Conservation (phyloP, 768 basidiomycete species). For the Trametes cinnabarina region DNA sequence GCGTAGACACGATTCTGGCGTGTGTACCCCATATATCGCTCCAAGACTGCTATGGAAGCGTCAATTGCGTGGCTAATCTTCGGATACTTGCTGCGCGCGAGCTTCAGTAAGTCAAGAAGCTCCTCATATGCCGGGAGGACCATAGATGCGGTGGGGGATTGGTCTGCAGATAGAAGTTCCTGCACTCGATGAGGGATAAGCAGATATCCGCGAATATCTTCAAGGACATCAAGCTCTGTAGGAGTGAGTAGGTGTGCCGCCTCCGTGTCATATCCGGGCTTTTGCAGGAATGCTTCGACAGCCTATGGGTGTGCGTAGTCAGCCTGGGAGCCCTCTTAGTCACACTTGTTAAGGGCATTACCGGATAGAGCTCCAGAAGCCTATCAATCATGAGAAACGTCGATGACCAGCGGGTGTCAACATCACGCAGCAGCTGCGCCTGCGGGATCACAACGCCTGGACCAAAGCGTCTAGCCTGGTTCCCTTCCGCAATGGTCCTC, state of each 20-base stretch:
- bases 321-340: neutral
- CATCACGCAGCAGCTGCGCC: slow-evolving; percentile 32
- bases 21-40: neutral
- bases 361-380: slow-evolving; percentile 33
- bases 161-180: slow-evolving; percentile 34
- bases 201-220: slow-evolving; percentile 32
- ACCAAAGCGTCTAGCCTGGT: slow-evolving; percentile 19
- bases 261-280: neutral
- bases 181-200: slow-evolving; percentile 31
- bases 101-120: slow-evolving; percentile 22
- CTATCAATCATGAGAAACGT: slow-evolving; percentile 36
- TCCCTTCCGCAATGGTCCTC: slow-evolving; percentile 28
- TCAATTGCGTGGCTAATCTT: neutral
- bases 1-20: neutral
- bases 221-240: slow-evolving; percentile 17
- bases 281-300: neutral
- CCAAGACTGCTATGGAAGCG: neutral
- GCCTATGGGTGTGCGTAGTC: neutral
- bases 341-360: slow-evolving; percentile 16
- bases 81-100: neutral
- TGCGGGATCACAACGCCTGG: slow-evolving; percentile 12
- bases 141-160: slow-evolving; percentile 34
- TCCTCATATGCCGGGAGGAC: slow-evolving; percentile 35
- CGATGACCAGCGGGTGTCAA: slow-evolving; percentile 37
- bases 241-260: neutral